These are phyloP conservation scores for Xylariaceae sp. DNA, from an alignment of 2,329 filamentous ascomycete genomes.

Conservation along the genomic window DNA sequence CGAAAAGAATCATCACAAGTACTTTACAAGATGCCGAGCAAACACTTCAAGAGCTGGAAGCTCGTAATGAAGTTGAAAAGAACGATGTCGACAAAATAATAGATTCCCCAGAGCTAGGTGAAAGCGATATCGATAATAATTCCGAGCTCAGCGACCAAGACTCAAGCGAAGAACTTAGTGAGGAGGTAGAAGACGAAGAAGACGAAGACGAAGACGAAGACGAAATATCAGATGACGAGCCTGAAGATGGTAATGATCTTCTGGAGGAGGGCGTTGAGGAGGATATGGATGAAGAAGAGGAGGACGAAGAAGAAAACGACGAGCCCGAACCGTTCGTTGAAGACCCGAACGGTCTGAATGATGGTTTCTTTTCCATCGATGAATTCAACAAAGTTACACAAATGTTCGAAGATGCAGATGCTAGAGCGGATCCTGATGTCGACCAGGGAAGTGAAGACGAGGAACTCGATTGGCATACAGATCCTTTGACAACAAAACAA, in stretches of 20 bases:
- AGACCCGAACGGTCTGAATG: constrained; percentile 87
- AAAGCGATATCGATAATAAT: constrained; percentile 33
- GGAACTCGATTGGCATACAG: constrained; percentile 84
- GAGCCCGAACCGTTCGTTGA: constrained; percentile 64
- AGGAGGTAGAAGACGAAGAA: constrained; percentile 5
- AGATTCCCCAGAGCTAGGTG: constrained; percentile 43
- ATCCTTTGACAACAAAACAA: constrained; percentile 65
- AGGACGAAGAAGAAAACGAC: constrained; percentile 50
- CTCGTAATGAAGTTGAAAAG: constrained; percentile 62
- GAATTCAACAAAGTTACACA: constrained; percentile 96
- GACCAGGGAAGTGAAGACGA: constrained; percentile 82
- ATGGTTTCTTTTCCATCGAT: constrained; percentile 97
- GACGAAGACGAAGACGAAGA: constrained; percentile 42
- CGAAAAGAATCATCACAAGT: constrained; percentile 76
- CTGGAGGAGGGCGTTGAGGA: constrained; percentile 36
- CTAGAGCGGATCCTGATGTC: constrained; percentile 75
- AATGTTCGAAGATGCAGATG: constrained; percentile 86
- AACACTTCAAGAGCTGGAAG: constrained; percentile 57
- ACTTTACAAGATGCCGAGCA: constrained; percentile 57
- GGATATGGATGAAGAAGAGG: constrained; percentile 40
- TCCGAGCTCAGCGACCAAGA: constrained; percentile 41
- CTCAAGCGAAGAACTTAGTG: constrained; percentile 14
- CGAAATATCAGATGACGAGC: constrained; percentile 46
- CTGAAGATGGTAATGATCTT: constrained; percentile 25
- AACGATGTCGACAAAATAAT: constrained; percentile 48